Percentiles rank a stretch among this genome's conserved stretches.
These are phyloP conservation scores for Saccharomyces hybrid DNA, from an alignment of 1,139 yeast genomes.

Conservation along the genomic window DNA sequence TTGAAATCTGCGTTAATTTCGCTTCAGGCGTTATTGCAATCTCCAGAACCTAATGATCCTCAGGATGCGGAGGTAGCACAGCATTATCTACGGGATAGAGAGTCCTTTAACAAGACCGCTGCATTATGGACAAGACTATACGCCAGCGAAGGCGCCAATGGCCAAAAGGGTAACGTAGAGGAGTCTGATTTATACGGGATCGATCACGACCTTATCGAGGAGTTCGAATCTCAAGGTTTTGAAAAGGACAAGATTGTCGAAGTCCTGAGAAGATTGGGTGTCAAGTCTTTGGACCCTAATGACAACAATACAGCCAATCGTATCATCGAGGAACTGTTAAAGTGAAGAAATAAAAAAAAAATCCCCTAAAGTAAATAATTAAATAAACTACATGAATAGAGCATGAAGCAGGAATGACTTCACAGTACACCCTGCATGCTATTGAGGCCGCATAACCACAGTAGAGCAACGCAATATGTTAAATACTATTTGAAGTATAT, in stretches of 20 bases:
- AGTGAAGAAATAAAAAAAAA: constrained; percentile 10
- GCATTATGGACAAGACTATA: constrained; percentile 81
- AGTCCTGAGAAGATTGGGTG: constrained; percentile 66
- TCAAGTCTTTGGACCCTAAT: constrained; percentile 55
- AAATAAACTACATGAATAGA: background rate
- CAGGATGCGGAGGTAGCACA: constrained; percentile 97
- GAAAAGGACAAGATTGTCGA: constrained; percentile 63
- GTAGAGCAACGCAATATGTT: background rate
- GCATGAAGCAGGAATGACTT: background rate
- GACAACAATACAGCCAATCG: constrained; percentile 64
- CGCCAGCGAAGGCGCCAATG: constrained; percentile 38
- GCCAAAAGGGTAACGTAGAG: constrained; percentile 22
- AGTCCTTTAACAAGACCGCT: constrained; percentile 77
- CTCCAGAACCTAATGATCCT: constrained; percentile 95
- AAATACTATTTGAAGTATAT: background rate
- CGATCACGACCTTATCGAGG: constrained; percentile 58
- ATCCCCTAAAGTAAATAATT: background rate
- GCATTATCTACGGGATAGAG: constrained; percentile 63
- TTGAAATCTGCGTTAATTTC: constrained; percentile 84
- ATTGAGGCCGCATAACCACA: background rate
- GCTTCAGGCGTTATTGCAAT: constrained; percentile 80
- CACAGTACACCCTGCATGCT: background rate
- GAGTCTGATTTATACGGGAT: constrained; percentile 68
- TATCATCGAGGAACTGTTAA: constrained; percentile 68
- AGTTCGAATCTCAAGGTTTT: constrained; percentile 84